These are phyloP conservation scores for Coniochaeta sp. DNA, from an alignment of 2,329 filamentous ascomycete genomes.

Conservation along the genomic window DNA sequence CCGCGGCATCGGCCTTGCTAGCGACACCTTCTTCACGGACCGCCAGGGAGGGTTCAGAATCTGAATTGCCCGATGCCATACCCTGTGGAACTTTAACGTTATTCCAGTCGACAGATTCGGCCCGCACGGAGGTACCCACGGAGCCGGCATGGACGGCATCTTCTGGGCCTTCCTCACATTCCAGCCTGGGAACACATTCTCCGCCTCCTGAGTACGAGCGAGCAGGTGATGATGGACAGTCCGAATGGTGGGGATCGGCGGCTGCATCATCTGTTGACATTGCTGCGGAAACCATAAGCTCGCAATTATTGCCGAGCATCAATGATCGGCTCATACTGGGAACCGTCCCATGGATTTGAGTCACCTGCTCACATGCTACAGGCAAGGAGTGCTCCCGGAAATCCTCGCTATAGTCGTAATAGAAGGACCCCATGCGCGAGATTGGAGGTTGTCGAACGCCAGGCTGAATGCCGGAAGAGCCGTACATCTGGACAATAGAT, in stretches of 20 bases:
- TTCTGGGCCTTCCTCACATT: background rate
- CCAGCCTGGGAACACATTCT: background rate
- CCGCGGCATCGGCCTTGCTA: background rate
- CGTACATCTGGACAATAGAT: constrained; percentile 43
- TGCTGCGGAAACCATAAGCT: background rate
- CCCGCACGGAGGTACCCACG: background rate
- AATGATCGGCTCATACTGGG: constrained; percentile 7
- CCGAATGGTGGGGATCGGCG: too few species aligned
- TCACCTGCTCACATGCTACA: constrained; percentile 15
- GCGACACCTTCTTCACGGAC: background rate
- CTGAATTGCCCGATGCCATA: background rate
- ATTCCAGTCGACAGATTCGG: background rate
- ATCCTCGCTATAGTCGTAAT: constrained; percentile 46
- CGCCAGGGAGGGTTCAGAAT: background rate
- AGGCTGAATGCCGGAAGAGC: constrained; percentile 14
- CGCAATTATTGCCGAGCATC: constrained; percentile 7
- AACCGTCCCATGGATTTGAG: constrained; percentile 16
- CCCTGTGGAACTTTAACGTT: background rate
- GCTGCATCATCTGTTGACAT: background rate
- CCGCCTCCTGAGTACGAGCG: background rate
- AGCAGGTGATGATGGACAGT: background rate
- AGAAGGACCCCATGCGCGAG: constrained; percentile 27
- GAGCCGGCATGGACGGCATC: background rate
- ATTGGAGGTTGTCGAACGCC: constrained; percentile 10
- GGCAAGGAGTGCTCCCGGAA: constrained; percentile 25